Conservation (phyloP, 257 asterid genomes). For the Datura wrightii region DNA sequence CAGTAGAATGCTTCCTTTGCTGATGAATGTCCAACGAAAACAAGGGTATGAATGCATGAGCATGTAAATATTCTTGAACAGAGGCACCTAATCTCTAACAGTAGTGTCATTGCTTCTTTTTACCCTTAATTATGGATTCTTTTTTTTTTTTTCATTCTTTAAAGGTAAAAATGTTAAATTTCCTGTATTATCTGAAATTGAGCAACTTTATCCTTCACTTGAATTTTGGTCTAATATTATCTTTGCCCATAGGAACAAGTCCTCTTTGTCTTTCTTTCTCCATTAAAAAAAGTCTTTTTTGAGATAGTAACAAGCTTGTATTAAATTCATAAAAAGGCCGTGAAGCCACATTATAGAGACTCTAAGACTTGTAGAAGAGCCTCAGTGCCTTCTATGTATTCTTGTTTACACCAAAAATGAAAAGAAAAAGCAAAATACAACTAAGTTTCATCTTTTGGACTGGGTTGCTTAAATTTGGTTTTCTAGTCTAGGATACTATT, state of each 20-base stretch:
- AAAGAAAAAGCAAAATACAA: neutral
- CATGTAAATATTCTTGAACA: slow-evolving; percentile 13
- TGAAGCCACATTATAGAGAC: neutral
- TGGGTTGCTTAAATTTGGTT: slow-evolving; percentile 10
- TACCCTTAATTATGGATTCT: neutral
- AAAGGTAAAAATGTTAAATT: neutral
- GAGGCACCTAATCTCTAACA: neutral
- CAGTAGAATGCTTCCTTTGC: neutral
- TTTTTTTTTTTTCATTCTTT: neutral
- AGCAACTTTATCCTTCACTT: neutral
- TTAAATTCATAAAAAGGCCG: neutral
- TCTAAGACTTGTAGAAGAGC: neutral
- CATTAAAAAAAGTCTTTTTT: neutral
- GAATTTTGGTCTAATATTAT: neutral
- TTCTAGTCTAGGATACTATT: neutral
- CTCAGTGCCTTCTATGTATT: neutral
- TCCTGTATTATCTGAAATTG: neutral
- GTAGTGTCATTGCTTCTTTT: neutral
- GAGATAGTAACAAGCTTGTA: neutral
- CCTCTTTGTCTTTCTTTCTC: neutral
- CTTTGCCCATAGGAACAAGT: neutral
- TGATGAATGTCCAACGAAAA: neutral
- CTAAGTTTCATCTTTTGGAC: neutral
- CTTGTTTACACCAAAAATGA: neutral
- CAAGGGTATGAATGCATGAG: neutral